Evolutionary conservation across 2,329 filamentous ascomycete genomes (phyloP).

Genomic region (Fusarium liriodendri): DNA sequence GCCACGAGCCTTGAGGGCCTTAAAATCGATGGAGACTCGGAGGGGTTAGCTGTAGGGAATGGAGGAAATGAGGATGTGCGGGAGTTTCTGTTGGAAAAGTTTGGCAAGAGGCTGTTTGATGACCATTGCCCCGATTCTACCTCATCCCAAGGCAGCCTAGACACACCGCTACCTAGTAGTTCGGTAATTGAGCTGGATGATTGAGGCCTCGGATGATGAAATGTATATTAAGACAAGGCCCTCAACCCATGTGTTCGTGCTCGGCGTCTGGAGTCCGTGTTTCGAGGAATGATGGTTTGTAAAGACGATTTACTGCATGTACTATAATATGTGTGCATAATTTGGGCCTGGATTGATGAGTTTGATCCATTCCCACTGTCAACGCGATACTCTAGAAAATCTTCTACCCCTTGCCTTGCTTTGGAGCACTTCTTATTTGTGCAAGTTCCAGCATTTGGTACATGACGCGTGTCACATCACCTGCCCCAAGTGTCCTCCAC

Average conservation of each 20-base stretch:
- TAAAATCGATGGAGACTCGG: slow-evolving; percentile 12
- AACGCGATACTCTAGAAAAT: neutral
- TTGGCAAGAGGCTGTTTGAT: neutral
- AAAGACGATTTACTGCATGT: no score
- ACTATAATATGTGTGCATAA: no score
- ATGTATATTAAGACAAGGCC: neutral
- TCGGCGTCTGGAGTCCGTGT: neutral
- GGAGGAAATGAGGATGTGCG: neutral
- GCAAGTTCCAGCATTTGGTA: neutral
- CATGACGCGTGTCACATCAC: neutral
- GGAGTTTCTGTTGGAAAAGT: neutral
- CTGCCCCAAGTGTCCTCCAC: neutral
- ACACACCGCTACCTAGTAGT: neutral
- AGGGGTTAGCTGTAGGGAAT: neutral
- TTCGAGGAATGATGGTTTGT: neutral
- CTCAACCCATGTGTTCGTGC: neutral
- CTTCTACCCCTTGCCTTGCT: no score
- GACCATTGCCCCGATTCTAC: neutral
- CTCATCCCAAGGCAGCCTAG: neutral
- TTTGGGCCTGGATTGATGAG: no score
- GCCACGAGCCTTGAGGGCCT: slow-evolving; percentile 33
- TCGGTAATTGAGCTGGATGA: neutral
- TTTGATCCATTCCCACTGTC: neutral
- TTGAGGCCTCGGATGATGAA: neutral
- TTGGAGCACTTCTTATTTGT: no score